Evolutionary conservation across 208 protist genomes (phyloP), one percentile per base, ranked within the genome.

Genomic region (Trypanosoma boissoni): DNA sequence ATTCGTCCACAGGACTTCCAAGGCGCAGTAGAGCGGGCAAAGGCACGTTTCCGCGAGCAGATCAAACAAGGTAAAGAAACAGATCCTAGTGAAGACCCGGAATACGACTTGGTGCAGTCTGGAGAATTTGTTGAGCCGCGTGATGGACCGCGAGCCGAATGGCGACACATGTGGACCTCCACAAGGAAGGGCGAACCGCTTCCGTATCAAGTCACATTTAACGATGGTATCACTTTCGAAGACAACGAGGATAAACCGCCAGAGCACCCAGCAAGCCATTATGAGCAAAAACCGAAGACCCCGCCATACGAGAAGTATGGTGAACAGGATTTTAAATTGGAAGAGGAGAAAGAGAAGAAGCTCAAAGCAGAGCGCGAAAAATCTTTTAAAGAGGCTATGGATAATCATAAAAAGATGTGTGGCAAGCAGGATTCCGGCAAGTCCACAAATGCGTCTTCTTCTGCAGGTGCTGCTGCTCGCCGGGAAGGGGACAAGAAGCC

Each of bases 81-180:
- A 21, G 88, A 92, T 58, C 88, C 88, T 10, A 84, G 73, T 37
- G 84, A 95, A 72, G 84, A 95, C 52, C 88, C 88, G 9, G 83
- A 92, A 18, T 92, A 95, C 69, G 88, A 95, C 34, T 73, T 92
- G 18, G 88, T 91, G 37, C 66, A 92, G 79, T 81, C 88, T 5
- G 84, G 88, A 41, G 84, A 95, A 74, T 91, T 77, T 63, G 88
- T 92, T 23, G 84, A 95, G 83, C 88, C 88, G 45, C 76, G 84
- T n/a, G 88, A 95, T 42, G 88, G 88, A 16, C 82, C 82, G 32
- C 84, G 88, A 3, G 82, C 88, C 31, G 88, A 95, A 68, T 95
- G 88, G 88, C 76, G 88, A 28, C 88, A 95, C 70, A 61, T 95
- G 55, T 95, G 88, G 85, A 88, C 80, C 23, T 87, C 79, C n/a